Evolutionary conservation across 192 early-diverging fungal genomes (phyloP), one percentile per base, ranked within the genome.

Genomic region (Linnemannia zychae): DNA sequence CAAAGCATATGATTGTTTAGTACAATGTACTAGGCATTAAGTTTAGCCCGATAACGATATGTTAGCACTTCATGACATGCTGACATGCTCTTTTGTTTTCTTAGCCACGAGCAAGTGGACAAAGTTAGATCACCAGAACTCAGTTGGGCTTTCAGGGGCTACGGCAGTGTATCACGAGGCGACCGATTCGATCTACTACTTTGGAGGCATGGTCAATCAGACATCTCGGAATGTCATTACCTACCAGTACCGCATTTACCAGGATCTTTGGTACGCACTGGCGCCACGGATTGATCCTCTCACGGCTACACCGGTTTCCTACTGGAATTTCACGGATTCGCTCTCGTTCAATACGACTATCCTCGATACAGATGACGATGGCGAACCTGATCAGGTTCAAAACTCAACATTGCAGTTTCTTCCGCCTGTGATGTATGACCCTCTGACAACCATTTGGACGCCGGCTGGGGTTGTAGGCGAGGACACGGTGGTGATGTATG

Each of bases 111-210:
- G 31, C 3, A 63, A 24, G 53, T 85, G 83, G 83, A 79, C 9
- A 52, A 74, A 68, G 28, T 69, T 69, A 13, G 72, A 76, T 24
- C 79, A 82, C 40, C 75, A 87, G 60, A 87, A 87, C 53, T 87
- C 86, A 1, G 78, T 87, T 47, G 86, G 86, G 16, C 36, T 82
- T 2, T 52, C 77, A 20, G 75, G 80, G 20, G 80, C 86, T 1
- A 78, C 80, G 24, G 86, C 80, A 4, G 72, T 87, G 33, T 82
- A 82, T 48, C 86, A 87, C 31, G 53, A 71, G 57, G 75, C 72
- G 7, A 87, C 86, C 4, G 80, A 79, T n/a, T 82, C 86, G 17
- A 81, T 87, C 17, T 87, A 87, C 46, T 82, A 73, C 49, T 87
- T 87, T 78, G 86, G 86, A 46, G 86, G 86, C 22, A 79, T 85